phyloP scores from a whole-genome alignment of 2,329 filamentous ascomycete species.

The Claviceps sp. region DNA sequence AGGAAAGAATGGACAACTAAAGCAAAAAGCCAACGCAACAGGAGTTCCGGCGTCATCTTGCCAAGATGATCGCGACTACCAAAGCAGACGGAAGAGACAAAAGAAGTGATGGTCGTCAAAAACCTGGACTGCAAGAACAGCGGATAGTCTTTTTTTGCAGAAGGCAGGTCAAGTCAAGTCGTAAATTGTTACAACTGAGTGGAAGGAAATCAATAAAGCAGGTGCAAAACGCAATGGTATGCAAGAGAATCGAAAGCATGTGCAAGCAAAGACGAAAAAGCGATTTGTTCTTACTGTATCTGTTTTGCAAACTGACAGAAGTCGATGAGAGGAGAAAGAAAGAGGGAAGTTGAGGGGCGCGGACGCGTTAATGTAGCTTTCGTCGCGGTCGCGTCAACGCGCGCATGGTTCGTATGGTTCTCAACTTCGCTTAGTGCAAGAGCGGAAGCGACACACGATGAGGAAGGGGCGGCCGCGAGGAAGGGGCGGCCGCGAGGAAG shows the following conservation, averaged over 20 bases:
- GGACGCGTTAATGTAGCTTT: neutral
- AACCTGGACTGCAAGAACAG: neutral
- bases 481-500: neutral
- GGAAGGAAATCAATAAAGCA: neutral
- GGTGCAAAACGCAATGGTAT: neutral
- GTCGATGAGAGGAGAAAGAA: conserved; percentile 1
- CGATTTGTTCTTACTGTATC: conserved; percentile 2
- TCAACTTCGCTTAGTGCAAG: neutral
- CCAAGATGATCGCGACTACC: neutral
- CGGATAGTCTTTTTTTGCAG: neutral
- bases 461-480: neutral
- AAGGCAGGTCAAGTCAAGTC: neutral
- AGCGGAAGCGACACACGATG: neutral
- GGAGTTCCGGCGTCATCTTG: neutral
- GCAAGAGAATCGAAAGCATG: neutral
- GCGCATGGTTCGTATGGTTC: neutral
- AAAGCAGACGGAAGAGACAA: neutral
- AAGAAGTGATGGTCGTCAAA: neutral
- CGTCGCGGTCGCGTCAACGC: neutral
- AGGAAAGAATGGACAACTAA: conserved; percentile 1
- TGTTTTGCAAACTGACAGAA: neutral
- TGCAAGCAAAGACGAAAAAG: neutral
- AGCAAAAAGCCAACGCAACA: neutral
- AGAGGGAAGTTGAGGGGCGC: neutral
- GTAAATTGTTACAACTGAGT: neutral